Percentiles rank a stretch among this genome's conserved stretches.
These are phyloP conservation scores for Bruguiera parviflora DNA, from an alignment of 345 rosid genomes.

Conservation along the genomic window DNA sequence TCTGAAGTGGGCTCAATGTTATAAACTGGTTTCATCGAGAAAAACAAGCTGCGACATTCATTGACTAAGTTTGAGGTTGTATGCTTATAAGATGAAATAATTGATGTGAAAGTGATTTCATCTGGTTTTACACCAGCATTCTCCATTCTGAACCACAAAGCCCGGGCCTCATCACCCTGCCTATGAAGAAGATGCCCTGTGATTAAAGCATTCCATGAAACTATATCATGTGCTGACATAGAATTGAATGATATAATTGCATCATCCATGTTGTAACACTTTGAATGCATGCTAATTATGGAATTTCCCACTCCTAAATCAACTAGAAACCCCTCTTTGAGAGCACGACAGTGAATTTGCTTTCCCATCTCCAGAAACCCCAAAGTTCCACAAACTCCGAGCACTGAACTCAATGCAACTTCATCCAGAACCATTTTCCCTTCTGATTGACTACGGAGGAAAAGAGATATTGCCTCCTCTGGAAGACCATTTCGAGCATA, in stretches of 20 bases:
- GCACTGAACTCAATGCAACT: conserved; percentile 48
- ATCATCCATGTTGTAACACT: conserved; percentile 44
- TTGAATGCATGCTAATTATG: conserved; percentile 66
- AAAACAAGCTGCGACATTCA: conserved; percentile 49
- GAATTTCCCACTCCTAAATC: conserved; percentile 67
- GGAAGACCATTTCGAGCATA: conserved; percentile 69
- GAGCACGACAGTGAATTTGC: conserved; percentile 60
- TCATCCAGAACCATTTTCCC: conserved; percentile 54
- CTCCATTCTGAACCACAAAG: conserved; percentile 55
- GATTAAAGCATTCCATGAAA: conserved; percentile 80
- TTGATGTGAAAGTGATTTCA: conserved; percentile 41
- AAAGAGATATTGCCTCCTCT: conserved; percentile 57
- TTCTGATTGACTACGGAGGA: conserved; percentile 35
- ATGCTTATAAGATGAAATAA: conserved; percentile 53
- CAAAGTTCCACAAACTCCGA: conserved; percentile 70
- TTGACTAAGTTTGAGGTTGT: conserved; percentile 49
- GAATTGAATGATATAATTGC: conserved; percentile 49
- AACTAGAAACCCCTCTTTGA: conserved; percentile 48
- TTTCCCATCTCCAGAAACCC: conserved; percentile 64
- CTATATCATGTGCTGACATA: conserved; percentile 48
- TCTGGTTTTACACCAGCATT: conserved; percentile 46
- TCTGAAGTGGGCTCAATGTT: conserved; percentile 55
- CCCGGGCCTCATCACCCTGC: conserved; percentile 60
- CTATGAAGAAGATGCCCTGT: conserved; percentile 64
- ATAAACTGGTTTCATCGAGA: conserved; percentile 48